Conservation (phyloP, 148 eudicot species). For the Chenopodium formosanum region DNA sequence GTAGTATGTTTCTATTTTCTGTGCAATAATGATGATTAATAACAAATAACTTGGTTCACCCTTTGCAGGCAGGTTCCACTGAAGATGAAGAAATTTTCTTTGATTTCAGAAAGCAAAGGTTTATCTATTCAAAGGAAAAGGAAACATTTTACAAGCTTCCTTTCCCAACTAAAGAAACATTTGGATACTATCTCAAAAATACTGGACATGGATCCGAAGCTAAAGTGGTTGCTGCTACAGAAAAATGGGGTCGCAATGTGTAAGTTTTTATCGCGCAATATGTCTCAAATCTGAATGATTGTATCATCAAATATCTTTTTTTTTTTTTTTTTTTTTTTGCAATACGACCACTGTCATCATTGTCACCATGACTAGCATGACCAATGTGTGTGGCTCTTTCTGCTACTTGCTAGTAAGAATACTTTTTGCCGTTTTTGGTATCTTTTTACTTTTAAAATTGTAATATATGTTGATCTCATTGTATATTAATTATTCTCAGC, state of each 20-base stretch:
- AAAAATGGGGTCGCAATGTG: constrained; percentile 96
- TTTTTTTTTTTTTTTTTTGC: neutral
- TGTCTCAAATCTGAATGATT: neutral
- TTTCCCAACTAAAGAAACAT: constrained; percentile 82
- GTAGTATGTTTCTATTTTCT: neutral
- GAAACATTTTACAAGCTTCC: constrained; percentile 81
- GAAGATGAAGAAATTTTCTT: constrained; percentile 73
- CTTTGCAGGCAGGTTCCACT: constrained; percentile 50
- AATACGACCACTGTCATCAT: neutral
- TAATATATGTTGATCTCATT: neutral
- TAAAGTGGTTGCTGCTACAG: constrained; percentile 67
- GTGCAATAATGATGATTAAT: neutral
- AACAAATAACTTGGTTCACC: constrained; percentile 12
- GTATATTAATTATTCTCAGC: neutral
- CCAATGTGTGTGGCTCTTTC: neutral
- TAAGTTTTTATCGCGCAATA: constrained; percentile 31
- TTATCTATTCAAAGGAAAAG: constrained; percentile 74
- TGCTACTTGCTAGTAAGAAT: neutral
- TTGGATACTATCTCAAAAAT: constrained; percentile 79
- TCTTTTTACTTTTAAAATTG: neutral
- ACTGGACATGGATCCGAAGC: constrained; percentile 94
- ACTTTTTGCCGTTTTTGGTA: neutral
- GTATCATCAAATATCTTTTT: neutral
- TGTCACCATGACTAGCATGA: neutral
- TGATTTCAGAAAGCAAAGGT: constrained; percentile 89